These are phyloP conservation scores for Floccularia luteovirens DNA, from an alignment of 768 basidiomycete genomes.

Conservation along the genomic window DNA sequence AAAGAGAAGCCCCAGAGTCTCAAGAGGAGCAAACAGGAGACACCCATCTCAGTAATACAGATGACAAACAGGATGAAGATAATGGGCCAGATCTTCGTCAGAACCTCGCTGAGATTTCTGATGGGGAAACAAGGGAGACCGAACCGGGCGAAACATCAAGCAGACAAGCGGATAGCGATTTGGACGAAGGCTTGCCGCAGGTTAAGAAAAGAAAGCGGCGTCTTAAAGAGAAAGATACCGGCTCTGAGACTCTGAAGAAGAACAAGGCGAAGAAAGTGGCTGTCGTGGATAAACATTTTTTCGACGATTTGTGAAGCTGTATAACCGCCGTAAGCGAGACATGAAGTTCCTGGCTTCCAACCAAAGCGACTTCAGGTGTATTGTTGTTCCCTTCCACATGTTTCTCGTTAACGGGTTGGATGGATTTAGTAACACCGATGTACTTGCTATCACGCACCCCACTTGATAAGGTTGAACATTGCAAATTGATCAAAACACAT, in stretches of 20 bases:
- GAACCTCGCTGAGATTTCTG: conserved; percentile 12
- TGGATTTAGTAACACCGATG: too few relatives aligned
- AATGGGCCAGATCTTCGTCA: conserved; percentile 10
- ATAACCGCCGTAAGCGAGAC: background rate
- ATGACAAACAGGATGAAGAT: conserved; percentile 14
- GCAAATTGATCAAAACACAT: too few relatives aligned
- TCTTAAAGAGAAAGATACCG: conserved; percentile 35
- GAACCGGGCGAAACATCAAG: conserved; percentile 1
- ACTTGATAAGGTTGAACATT: too few relatives aligned
- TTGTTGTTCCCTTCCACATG: too few relatives aligned
- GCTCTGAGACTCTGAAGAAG: conserved; percentile 36
- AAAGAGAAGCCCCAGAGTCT: too few relatives aligned
- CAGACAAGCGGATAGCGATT: conserved; percentile 15
- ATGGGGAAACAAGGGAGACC: conserved; percentile 12
- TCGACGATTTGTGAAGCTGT: conserved; percentile 46
- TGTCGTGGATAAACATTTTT: conserved; percentile 55
- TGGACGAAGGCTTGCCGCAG: conserved; percentile 16
- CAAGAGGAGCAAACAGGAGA: conserved; percentile 24
- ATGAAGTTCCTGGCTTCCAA: too few relatives aligned
- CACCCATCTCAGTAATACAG: conserved; percentile 14
- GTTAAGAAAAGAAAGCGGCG: conserved; percentile 51
- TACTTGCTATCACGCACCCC: too few relatives aligned
- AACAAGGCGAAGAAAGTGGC: conserved; percentile 56
- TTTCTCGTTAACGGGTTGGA: too few relatives aligned
- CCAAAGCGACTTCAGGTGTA: too few relatives aligned